Evolutionary conservation across 2,329 filamentous ascomycete genomes (phyloP).

Genomic region (Aureobasidium uvarum): DNA sequence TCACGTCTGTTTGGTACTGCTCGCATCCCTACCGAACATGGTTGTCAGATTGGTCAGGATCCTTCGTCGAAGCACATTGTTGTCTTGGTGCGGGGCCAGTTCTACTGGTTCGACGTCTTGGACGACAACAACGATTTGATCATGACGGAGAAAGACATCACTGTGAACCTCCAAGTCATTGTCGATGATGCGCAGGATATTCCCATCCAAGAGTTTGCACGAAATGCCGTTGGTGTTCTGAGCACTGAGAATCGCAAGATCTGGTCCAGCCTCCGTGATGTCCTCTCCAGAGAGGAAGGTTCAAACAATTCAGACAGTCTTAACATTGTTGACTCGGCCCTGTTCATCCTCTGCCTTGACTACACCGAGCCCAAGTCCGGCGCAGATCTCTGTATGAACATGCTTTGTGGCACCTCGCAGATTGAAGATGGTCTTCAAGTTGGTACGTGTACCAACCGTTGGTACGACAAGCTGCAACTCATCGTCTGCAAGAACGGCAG

Average conservation of each 20-base stretch:
- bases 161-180: slow-evolving; percentile 87
- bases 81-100: slow-evolving; percentile 89
- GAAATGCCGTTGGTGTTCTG: slow-evolving; percentile 85
- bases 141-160: slow-evolving; percentile 93
- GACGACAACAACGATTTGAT: slow-evolving; percentile 93
- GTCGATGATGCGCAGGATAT: slow-evolving; percentile 86
- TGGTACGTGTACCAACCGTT: slow-evolving; percentile 95
- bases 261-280: slow-evolving; percentile 88
- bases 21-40: slow-evolving; percentile 87
- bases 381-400: slow-evolving; percentile 90
- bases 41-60: slow-evolving; percentile 94
- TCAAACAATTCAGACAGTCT: slow-evolving; percentile 96
- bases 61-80: slow-evolving; percentile 90
- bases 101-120: slow-evolving; percentile 98
- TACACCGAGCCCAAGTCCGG: slow-evolving; percentile 81
- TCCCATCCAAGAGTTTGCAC: slow-evolving; percentile 92
- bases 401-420: slow-evolving; percentile 93
- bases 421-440: slow-evolving; percentile 93
- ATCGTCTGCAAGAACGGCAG: slow-evolving; percentile 99
- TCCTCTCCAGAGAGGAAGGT: slow-evolving; percentile 77
- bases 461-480: slow-evolving; percentile 99
- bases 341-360: slow-evolving; percentile 91
- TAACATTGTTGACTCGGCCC: slow-evolving; percentile 89
- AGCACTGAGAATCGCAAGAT: slow-evolving; percentile 96
- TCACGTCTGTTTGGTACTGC: slow-evolving; percentile 93